Conservation (phyloP, 306 rosid genomes). For the Quercus robur region DNA sequence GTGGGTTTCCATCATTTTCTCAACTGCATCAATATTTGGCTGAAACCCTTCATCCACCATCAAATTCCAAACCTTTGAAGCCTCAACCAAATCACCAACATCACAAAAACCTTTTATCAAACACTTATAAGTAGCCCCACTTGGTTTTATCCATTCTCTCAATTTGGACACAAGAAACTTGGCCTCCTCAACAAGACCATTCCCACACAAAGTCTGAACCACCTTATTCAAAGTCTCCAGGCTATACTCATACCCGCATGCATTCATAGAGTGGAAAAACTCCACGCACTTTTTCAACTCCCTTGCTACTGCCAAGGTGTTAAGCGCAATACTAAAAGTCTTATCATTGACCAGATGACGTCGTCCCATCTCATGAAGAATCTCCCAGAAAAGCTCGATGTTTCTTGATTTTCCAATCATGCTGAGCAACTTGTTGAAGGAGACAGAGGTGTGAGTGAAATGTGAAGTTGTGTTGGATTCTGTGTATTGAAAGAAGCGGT, state of each 20-base stretch:
- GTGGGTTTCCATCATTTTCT: constrained; percentile 44
- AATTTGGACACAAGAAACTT: constrained; percentile 53
- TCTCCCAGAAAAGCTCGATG: constrained; percentile 62
- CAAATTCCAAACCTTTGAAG: constrained; percentile 72
- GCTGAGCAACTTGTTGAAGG: constrained; percentile 57
- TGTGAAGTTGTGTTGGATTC: constrained; percentile 28
- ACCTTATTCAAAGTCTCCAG: constrained; percentile 50
- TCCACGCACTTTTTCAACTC: constrained; percentile 73
- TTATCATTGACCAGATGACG: constrained; percentile 40
- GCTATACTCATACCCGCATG: constrained; percentile 44
- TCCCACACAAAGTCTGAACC: constrained; percentile 46
- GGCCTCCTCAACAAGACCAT: constrained; percentile 67
- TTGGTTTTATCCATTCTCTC: constrained; percentile 48
- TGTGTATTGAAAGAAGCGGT: constrained; percentile 53
- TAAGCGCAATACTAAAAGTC: constrained; percentile 51
- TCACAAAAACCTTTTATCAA: constrained; percentile 66
- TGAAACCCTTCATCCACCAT: constrained; percentile 72
- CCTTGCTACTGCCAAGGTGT: constrained; percentile 51
- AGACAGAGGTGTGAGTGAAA: constrained; percentile 54
- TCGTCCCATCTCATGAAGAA: constrained; percentile 45
- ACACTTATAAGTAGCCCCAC: constrained; percentile 47
- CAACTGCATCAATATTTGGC: constrained; percentile 37
- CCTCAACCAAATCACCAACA: constrained; percentile 69
- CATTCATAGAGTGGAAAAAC: constrained; percentile 68
- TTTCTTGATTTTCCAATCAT: constrained; percentile 48